Evolutionary conservation across 2,329 filamentous ascomycete species (phyloP).

Genomic region (Macrophomina tecta): DNA sequence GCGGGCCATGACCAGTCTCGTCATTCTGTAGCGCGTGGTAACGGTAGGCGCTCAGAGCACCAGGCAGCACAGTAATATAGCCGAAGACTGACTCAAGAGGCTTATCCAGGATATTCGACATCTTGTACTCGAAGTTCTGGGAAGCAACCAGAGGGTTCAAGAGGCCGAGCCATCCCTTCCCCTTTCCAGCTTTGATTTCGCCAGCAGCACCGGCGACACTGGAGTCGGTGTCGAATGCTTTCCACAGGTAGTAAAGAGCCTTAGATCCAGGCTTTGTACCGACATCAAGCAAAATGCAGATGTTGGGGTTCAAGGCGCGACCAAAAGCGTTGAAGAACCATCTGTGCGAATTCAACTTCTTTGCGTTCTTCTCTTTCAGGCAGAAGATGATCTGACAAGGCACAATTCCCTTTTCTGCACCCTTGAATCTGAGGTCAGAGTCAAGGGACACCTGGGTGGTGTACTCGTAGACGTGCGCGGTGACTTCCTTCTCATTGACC

Average conservation of each 20-base stretch:
- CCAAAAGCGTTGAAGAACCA: constrained; percentile 99
- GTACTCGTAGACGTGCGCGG: constrained; percentile 98
- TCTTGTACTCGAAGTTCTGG: constrained; percentile 99
- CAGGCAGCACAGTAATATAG: constrained; percentile 96
- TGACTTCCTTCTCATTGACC: constrained; percentile 94
- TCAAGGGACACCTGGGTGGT: constrained; percentile 97
- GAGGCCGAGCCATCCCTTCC: constrained; percentile 79
- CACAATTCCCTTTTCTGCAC: constrained; percentile 97
- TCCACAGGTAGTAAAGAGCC: constrained; percentile 98
- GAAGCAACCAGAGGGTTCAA: constrained; percentile 94
- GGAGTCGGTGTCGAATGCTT: constrained; percentile 96
- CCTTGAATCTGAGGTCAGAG: constrained; percentile 96
- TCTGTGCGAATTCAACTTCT: constrained; percentile 97
- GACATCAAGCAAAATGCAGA: constrained; percentile 95
- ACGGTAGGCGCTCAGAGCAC: constrained; percentile 91
- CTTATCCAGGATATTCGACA: constrained; percentile 99
- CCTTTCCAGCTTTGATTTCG: constrained; percentile 97
- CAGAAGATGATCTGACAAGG: constrained; percentile 99
- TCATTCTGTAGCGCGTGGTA: constrained; percentile 98
- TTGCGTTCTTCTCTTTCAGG: constrained; percentile 94
- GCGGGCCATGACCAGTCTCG: constrained; percentile 88
- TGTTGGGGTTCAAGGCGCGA: constrained; percentile 87
- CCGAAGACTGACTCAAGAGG: constrained; percentile 96
- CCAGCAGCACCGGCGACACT: constrained; percentile 96
- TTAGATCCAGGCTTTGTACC: constrained; percentile 89